These are phyloP conservation scores for Alternaria gaisen DNA, from an alignment of 2,329 filamentous ascomycete species.

Conservation along the genomic window DNA sequence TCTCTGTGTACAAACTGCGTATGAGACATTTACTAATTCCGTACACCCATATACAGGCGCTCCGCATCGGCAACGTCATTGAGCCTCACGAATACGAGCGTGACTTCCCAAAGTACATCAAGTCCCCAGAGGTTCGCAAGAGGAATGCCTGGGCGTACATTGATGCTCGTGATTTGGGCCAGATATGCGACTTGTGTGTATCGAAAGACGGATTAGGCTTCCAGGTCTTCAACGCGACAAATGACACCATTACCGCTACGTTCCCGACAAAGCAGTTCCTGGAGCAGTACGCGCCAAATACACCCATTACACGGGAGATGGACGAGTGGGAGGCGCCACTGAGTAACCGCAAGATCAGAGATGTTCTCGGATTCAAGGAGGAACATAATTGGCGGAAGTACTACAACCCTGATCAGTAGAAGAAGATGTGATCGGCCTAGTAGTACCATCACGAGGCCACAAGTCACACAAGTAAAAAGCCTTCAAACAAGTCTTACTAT, in stretches of 20 bases:
- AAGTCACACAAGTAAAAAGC: not conserved
- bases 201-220: slow-evolving; percentile 66
- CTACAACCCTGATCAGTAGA: slow-evolving; percentile 45
- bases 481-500: not conserved
- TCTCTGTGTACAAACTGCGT: not conserved
- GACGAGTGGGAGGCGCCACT: slow-evolving; percentile 67
- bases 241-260: slow-evolving; percentile 67
- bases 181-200: slow-evolving; percentile 66
- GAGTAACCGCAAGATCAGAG: slow-evolving; percentile 67
- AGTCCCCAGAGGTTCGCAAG: slow-evolving; percentile 61
- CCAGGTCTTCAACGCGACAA: slow-evolving; percentile 71
- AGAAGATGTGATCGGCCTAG: not conserved
- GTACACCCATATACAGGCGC: slow-evolving; percentile 34
- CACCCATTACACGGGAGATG: slow-evolving; percentile 64
- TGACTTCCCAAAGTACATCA: slow-evolving; percentile 63
- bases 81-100: slow-evolving; percentile 68
- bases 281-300: slow-evolving; percentile 59
- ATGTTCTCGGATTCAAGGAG: slow-evolving; percentile 67
- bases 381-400: slow-evolving; percentile 66
- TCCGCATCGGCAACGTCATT: slow-evolving; percentile 69
- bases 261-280: slow-evolving; percentile 63
- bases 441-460: not conserved
- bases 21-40: not conserved
- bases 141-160: slow-evolving; percentile 71
- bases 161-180: slow-evolving; percentile 68